phyloP scores from a whole-genome alignment of 2,329 filamentous ascomycete species.

The Colletotrichum musicola region DNA sequence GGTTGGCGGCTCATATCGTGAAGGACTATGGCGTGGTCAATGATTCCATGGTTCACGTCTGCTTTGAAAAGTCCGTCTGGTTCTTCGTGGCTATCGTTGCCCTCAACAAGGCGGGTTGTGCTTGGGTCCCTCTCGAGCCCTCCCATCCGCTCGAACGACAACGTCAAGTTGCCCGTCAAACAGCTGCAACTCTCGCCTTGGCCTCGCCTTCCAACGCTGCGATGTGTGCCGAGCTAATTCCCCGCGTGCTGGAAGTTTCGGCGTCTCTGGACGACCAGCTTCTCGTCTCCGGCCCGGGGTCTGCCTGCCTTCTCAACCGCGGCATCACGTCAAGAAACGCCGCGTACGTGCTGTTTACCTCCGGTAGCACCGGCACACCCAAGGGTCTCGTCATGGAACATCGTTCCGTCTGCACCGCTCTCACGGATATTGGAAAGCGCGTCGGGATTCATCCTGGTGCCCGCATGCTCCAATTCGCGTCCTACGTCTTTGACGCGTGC shows the following conservation, averaged over 20 bases:
- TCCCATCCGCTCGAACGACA: constrained; percentile 3
- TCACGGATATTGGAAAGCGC: constrained; percentile 40
- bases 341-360: constrained; percentile 69
- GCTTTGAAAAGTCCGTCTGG: constrained; percentile 43
- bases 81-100: constrained; percentile 42
- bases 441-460: constrained; percentile 56
- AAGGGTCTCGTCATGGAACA: constrained; percentile 70
- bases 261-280: neutral
- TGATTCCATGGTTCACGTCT: constrained; percentile 36
- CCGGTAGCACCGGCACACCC: constrained; percentile 72
- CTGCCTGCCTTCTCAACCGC: neutral
- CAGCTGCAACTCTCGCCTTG: constrained; percentile 1
- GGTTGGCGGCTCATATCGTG: constrained; percentile 6
- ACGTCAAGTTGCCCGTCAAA: constrained; percentile 2
- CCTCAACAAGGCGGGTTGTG: constrained; percentile 45
- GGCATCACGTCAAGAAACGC: neutral
- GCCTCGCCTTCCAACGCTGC: neutral
- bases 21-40: neutral
- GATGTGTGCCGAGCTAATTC: neutral
- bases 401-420: constrained; percentile 57
- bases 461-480: constrained; percentile 47
- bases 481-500: constrained; percentile 54
- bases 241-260: neutral
- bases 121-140: constrained; percentile 40
- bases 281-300: neutral